phyloP scores from a whole-genome alignment of 176 grass and related monocot genomes.

The Lolium rigidum region DNA sequence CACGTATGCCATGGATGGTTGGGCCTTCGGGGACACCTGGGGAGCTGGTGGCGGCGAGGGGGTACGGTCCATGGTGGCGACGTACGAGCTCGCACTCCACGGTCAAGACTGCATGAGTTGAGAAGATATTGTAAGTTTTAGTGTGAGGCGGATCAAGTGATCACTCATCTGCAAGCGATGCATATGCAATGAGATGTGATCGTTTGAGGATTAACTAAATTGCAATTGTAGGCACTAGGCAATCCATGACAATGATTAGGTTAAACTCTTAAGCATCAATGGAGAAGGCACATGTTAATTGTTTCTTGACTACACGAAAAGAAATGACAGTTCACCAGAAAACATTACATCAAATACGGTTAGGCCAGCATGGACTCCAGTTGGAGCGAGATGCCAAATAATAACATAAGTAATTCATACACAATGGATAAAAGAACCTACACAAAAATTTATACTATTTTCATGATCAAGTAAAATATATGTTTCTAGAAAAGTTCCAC shows the following conservation, averaged over 20 bases:
- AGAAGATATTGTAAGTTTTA: constrained; percentile 1
- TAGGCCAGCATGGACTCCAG: no score
- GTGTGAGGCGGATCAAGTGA: neutral
- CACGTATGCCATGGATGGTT: neutral
- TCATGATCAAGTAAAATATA: no score
- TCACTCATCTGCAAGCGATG: neutral
- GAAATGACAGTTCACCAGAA: no score
- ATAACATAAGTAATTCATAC: neutral
- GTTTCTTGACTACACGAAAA: no score
- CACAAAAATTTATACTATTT: neutral
- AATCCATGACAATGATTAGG: neutral
- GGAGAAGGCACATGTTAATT: no score
- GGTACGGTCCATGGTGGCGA: constrained; percentile 15
- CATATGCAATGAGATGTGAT: neutral
- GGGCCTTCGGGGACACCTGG: no score
- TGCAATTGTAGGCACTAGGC: no score
- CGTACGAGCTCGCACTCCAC: neutral
- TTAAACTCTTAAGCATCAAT: neutral
- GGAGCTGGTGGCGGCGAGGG: constrained; percentile 16
- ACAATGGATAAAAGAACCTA: neutral
- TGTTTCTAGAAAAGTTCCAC: no score
- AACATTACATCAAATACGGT: no score
- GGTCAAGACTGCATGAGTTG: neutral
- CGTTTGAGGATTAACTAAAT: neutral
- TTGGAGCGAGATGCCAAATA: no score